Evolutionary conservation across 2,329 filamentous ascomycete genomes (phyloP).

Genomic region (Stemphylium beticola): DNA sequence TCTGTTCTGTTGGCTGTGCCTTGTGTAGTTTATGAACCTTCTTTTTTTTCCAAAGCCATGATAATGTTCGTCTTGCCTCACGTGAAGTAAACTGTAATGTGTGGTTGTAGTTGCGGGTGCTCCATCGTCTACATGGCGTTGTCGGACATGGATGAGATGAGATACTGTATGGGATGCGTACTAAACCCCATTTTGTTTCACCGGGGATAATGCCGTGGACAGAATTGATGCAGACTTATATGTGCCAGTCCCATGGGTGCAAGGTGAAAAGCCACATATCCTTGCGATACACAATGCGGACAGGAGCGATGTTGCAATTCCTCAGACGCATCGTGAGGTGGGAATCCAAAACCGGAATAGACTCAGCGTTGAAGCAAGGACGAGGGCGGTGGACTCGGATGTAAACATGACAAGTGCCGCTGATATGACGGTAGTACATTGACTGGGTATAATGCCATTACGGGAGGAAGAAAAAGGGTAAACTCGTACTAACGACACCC

Average conservation of each 20-base stretch:
- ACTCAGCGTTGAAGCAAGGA: too few species aligned
- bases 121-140: too few species aligned
- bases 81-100: not conserved
- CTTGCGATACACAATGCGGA: too few species aligned
- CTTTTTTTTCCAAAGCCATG: not conserved
- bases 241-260: too few species aligned
- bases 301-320: too few species aligned
- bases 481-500: not conserved
- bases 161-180: too few species aligned
- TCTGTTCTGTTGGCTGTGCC: slow-evolving; percentile 6
- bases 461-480: not conserved
- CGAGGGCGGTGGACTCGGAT: not conserved
- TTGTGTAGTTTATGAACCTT: not conserved
- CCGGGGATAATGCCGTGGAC: too few species aligned
- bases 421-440: not conserved
- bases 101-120: not conserved
- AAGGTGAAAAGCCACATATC: not conserved
- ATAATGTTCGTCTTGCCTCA: not conserved
- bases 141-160: too few species aligned
- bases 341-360: not conserved
- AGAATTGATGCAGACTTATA: too few species aligned
- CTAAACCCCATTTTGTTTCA: too few species aligned
- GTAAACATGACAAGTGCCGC: too few species aligned
- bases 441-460: slow-evolving; percentile 18
- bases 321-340: too few species aligned